Evolutionary conservation across 2,329 filamentous ascomycete species (phyloP).

Genomic region (Basipetospora chlamydospora): DNA sequence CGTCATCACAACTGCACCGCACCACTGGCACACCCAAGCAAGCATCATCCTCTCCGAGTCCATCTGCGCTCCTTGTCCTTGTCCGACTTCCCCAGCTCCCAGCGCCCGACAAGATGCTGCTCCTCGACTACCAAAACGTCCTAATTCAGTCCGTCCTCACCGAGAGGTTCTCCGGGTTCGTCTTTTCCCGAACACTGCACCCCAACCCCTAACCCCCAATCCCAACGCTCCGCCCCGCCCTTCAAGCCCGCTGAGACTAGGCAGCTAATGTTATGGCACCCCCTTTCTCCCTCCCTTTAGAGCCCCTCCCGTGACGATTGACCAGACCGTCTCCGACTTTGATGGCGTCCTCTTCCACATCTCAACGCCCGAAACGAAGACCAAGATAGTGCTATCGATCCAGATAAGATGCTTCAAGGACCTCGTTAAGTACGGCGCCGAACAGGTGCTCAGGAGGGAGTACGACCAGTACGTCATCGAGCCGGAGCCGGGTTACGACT

Average conservation of each 20-base stretch:
- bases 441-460: slow-evolving; percentile 82
- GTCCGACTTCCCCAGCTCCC: not conserved
- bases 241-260: no score
- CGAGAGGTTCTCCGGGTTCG: slow-evolving; percentile 78
- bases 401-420: slow-evolving; percentile 91
- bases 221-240: no score
- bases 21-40: no score
- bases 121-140: slow-evolving; percentile 98
- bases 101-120: slow-evolving; percentile 44
- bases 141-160: slow-evolving; percentile 92
- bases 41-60: no score
- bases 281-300: slow-evolving; percentile 31
- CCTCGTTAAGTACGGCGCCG: slow-evolving; percentile 81
- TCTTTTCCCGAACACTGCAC: no score
- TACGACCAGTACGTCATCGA: slow-evolving; percentile 83
- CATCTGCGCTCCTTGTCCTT: no score
- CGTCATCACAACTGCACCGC: no score
- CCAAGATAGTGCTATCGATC: slow-evolving; percentile 87
- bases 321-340: slow-evolving; percentile 97
- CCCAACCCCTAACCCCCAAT: slow-evolving; percentile 11
- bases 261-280: no score
- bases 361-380: slow-evolving; percentile 86
- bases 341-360: slow-evolving; percentile 98
- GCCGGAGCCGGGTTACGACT: slow-evolving; percentile 87
- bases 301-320: slow-evolving; percentile 73